These are phyloP conservation scores for Inga oerstediana DNA, from an alignment of 306 rosid species.

Conservation along the genomic window DNA sequence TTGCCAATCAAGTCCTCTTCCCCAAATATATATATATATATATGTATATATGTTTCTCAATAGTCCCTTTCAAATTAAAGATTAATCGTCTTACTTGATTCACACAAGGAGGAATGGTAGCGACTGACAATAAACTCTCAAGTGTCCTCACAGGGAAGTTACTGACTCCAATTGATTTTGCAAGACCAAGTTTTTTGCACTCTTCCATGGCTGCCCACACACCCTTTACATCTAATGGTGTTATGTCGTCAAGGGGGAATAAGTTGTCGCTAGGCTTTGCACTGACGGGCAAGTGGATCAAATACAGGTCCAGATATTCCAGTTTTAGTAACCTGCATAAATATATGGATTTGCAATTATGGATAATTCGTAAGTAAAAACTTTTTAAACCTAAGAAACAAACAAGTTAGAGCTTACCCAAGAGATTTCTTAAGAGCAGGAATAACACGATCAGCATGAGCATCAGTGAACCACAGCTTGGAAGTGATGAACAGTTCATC, in stretches of 20 bases:
- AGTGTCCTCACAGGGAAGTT: conserved; percentile 50
- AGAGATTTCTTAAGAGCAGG: neutral
- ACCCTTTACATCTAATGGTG: conserved; percentile 40
- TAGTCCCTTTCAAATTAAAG: neutral
- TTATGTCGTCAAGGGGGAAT: conserved; percentile 6
- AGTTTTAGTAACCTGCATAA: conserved; percentile 37
- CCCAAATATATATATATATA: too few relatives aligned
- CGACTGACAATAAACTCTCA: conserved; percentile 36
- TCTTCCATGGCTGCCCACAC: conserved; percentile 51
- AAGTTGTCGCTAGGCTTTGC: conserved; percentile 29
- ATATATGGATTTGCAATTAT: too few relatives aligned
- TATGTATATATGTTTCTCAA: too few relatives aligned
- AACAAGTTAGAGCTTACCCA: too few relatives aligned
- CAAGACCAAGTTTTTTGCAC: conserved; percentile 40
- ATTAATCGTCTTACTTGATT: conserved; percentile 40
- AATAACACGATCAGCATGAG: neutral
- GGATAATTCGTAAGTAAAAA: too few relatives aligned
- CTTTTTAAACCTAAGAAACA: too few relatives aligned
- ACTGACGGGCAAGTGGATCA: conserved; percentile 48
- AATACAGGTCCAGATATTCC: conserved; percentile 51
- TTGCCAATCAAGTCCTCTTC: too few relatives aligned
- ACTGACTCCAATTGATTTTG: conserved; percentile 53
- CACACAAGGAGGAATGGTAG: conserved; percentile 40
- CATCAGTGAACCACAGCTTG: conserved; percentile 7
- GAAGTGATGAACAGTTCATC: conserved; percentile 23